Evolutionary conservation across 2,329 filamentous ascomycete species (phyloP), one percentile per base, ranked within the genome.

Genomic region (Botrytis porri): DNA sequence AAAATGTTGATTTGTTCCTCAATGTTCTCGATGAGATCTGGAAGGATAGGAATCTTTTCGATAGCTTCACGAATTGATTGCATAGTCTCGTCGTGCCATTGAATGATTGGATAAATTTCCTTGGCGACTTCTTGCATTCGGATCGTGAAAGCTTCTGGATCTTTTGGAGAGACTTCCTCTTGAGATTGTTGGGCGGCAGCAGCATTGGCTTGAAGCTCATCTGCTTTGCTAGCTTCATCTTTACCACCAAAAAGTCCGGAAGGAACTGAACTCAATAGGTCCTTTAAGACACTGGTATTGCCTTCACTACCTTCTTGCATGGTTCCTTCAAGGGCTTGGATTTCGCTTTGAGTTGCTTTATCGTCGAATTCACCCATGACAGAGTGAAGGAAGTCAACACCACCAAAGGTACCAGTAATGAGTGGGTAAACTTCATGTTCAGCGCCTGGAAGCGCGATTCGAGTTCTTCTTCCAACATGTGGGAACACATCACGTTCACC

Each of bases 381-480:
- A 1, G 93, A 96, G 84, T 97, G 94, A 74, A 97, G 85, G 83
- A 98, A 98, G 80, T 98, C 95, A 22, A 97, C 95, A 75, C 95
- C 95, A 75, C 95, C 95, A 82, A 98, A 98, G 10, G 95, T 98
- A 74, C 95, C 95, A 1, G 95, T 98, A 62, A 97, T 88, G 75
- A 95, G 84, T 10, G 95, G 95, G 78, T 92, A 97, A 74, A 97
- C 93, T 7, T 86, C 80, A 48, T 85, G 80, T 35, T 86, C 86
- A 73, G 88, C 91, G 62, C 92, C 94, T 48, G 87, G 85, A 41
- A 98, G 86, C 63, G 88, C 85, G 41, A 97, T 84, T 79, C 85
- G 84, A n/a, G 94, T 94, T 78, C 88, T 84, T 73, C 89, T 87
- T 51, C 95, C 95, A 71, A 96, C 93, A 79, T 97, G 94, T 39